Evolutionary conservation across 2,329 filamentous ascomycete species (phyloP), one percentile per base, ranked within the genome.

Genomic region (Achaetomium macrosporum): DNA sequence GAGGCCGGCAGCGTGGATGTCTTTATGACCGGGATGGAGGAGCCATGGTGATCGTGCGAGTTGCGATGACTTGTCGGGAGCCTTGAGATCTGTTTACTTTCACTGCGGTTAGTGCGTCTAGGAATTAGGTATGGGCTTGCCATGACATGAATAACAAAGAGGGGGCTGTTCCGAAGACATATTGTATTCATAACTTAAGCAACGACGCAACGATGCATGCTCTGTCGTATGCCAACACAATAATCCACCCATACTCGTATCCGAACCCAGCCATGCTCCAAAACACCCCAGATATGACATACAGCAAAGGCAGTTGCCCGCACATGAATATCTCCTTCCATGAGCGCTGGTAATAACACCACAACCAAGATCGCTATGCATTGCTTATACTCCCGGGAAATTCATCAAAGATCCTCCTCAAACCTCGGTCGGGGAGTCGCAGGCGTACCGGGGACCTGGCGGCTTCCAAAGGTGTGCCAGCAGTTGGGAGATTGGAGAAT

Each of bases 401-500:
- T n/a, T n/a, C 31, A 29, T 52, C 45, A 48, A 13, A 16, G 29
- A 37, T 57, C 55, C 5, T 47, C 55, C 39, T 62, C 60, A 45
- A 62, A 62, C 43, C 60, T 55, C 33, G 60, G 54, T 47, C 56
- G 52, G 42, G 56, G 60, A 36, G 59, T 58, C 6, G 44, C 53
- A 15, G 60, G 55, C 3, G 53, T 56, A n/a, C 49, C 48, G 3
- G 57, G 53, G 11, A 53, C 37, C 61, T 59, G 17, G 63, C 67
- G 42, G 65, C 59, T 51, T 65, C 71, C 60, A 68, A 88, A 89
- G 58, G 85, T 77, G 66, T 88, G 84, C 85, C 86, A 90, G 67
- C 83, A 87, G 63, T 87, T 87, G 5, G 86, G 86, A 11, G 84
- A 82, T 66, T 88, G 84, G 25, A 90, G 72, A 51, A 89, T 88